Conservation (phyloP, 768 basidiomycete species). For the Amanita rubescens region DNA sequence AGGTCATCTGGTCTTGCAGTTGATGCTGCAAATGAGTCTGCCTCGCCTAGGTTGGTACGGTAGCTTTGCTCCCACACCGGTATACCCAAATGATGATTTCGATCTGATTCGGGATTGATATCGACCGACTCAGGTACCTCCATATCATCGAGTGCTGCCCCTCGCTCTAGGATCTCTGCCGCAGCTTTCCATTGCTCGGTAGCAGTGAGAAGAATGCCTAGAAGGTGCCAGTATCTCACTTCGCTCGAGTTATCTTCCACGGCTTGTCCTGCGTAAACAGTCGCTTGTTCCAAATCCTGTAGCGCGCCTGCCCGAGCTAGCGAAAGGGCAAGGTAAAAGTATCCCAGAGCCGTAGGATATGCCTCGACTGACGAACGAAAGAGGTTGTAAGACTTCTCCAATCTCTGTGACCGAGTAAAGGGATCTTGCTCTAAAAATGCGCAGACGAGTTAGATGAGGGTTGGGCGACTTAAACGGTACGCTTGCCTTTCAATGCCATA, state of each 20-base stretch:
- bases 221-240: slow-evolving; percentile 84
- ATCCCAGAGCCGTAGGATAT: slow-evolving; percentile 46
- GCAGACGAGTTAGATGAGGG: not conserved
- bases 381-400: slow-evolving; percentile 48
- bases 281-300: slow-evolving; percentile 62
- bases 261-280: slow-evolving; percentile 58
- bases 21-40: not conserved
- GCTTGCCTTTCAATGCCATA: slow-evolving; percentile 62
- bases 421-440: slow-evolving; percentile 53
- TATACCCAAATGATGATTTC: not conserved
- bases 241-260: slow-evolving; percentile 60
- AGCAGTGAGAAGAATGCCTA: slow-evolving; percentile 76
- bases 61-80: not conserved
- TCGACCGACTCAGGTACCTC: slow-evolving; percentile 15
- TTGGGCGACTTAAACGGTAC: not conserved
- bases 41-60: not conserved
- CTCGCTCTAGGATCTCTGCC: slow-evolving; percentile 68
- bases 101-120: slow-evolving; percentile 10
- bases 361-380: slow-evolving; percentile 41
- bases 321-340: slow-evolving; percentile 79
- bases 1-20: slow-evolving; percentile 1
- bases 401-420: slow-evolving; percentile 47
- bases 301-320: slow-evolving; percentile 55
- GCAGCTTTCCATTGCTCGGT: slow-evolving; percentile 77
- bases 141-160: slow-evolving; percentile 47